These are phyloP conservation scores for Saussurea involucrata DNA, from an alignment of 129 eudicot genomes.

Conservation along the genomic window DNA sequence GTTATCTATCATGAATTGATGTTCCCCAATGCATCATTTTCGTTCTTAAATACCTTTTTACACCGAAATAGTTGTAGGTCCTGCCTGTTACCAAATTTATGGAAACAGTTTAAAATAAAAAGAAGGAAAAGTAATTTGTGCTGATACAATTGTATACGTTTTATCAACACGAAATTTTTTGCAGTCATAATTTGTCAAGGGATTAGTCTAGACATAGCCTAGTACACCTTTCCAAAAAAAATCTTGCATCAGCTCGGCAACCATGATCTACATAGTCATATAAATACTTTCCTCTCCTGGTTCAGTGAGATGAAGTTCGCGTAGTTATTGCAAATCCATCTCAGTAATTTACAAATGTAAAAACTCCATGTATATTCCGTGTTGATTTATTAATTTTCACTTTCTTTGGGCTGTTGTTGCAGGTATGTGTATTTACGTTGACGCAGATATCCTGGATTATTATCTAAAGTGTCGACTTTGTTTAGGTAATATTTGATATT, in stretches of 20 bases:
- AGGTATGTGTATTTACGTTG: not conserved
- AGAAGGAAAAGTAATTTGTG: not conserved
- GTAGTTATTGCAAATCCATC: too few species aligned
- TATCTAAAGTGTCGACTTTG: not conserved
- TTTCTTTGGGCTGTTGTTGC: not conserved
- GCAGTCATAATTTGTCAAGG: too few species aligned
- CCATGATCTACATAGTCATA: not conserved
- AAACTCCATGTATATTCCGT: not conserved
- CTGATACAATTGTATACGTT: not conserved
- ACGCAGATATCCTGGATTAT: not conserved
- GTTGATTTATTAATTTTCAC: not conserved
- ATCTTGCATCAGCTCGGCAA: too few species aligned
- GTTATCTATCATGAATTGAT: not conserved
- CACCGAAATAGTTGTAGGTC: not conserved
- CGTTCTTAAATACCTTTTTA: not conserved
- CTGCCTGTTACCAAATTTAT: not conserved
- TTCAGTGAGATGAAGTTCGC: not conserved
- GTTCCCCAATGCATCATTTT: not conserved
- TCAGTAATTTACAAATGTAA: not conserved
- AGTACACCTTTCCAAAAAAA: too few species aligned
- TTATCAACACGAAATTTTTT: not conserved
- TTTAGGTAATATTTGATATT: not conserved
- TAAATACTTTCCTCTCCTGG: not conserved
- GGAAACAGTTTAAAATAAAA: not conserved
- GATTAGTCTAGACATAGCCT: too few species aligned